phyloP scores from a whole-genome alignment of 257 asterid species.

The Hygrophila difformis region DNA sequence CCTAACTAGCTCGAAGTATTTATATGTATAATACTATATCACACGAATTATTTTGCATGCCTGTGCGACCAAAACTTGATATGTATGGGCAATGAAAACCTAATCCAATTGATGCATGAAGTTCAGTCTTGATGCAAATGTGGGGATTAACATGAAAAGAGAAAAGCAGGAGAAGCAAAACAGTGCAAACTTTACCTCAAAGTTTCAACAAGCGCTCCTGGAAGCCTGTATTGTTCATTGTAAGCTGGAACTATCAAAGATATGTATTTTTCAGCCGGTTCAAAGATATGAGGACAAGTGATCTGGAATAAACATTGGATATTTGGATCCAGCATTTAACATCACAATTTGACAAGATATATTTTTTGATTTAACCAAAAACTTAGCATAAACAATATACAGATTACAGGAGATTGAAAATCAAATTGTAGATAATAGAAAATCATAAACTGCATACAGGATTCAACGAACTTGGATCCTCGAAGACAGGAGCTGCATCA shows the following conservation, averaged over 20 bases:
- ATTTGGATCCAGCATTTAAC: slow-evolving; percentile 14
- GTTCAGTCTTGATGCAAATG: slow-evolving; percentile 5
- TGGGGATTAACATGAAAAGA: neutral
- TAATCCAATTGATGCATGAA: neutral
- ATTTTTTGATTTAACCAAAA: too few species aligned
- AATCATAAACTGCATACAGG: slow-evolving; percentile 43
- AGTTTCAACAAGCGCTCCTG: slow-evolving; percentile 85
- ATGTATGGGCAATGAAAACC: neutral
- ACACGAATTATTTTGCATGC: too few species aligned
- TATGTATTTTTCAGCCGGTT: slow-evolving; percentile 76
- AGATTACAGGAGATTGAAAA: too few species aligned
- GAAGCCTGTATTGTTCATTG: slow-evolving; percentile 89
- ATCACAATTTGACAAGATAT: too few species aligned
- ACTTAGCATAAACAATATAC: too few species aligned
- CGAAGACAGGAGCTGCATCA: slow-evolving; percentile 69
- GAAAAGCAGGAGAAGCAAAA: slow-evolving; percentile 6
- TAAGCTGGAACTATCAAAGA: slow-evolving; percentile 84
- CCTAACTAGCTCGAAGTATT: too few species aligned
- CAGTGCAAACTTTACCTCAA: slow-evolving; percentile 38
- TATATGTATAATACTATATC: too few species aligned
- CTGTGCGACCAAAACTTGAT: slow-evolving; percentile 1
- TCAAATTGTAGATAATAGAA: too few species aligned
- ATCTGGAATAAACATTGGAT: slow-evolving; percentile 50
- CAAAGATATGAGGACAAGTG: slow-evolving; percentile 56
- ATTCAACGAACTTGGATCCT: slow-evolving; percentile 86